These are phyloP conservation scores for Epicoccum sorghinum DNA, from an alignment of 2,329 filamentous ascomycete genomes.

Conservation along the genomic window DNA sequence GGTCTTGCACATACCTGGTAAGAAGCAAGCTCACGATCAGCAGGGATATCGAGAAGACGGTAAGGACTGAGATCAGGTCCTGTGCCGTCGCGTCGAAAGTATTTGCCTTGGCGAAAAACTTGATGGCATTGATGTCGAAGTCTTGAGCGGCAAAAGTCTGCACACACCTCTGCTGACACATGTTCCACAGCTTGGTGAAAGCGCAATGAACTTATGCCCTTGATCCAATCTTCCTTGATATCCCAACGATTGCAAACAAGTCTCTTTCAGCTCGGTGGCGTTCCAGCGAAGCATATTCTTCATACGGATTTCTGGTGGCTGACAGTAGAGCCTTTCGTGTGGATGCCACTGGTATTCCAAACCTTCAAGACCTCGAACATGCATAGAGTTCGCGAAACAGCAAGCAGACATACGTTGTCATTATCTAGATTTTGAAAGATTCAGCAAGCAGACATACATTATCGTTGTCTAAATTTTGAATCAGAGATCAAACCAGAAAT, in stretches of 20 bases:
- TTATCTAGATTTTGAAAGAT: no score
- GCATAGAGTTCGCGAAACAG: slow-evolving; percentile 43
- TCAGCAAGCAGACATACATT: slow-evolving; percentile 18
- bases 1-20: slow-evolving; percentile 54
- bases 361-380: slow-evolving; percentile 44
- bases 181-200: slow-evolving; percentile 99
- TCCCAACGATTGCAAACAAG: slow-evolving; percentile 11
- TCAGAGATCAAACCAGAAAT: slow-evolving; percentile 44
- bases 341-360: slow-evolving; percentile 46
- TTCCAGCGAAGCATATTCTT: slow-evolving; percentile 47
- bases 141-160: slow-evolving; percentile 99
- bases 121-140: slow-evolving; percentile 98
- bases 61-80: slow-evolving; percentile 98
- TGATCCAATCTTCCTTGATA: no score
- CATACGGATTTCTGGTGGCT: slow-evolving; percentile 45
- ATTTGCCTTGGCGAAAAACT: slow-evolving; percentile 99
- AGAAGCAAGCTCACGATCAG: slow-evolving; percentile 78
- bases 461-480: slow-evolving; percentile 39
- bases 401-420: slow-evolving; percentile 35
- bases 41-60: slow-evolving; percentile 95
- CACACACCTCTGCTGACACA: slow-evolving; percentile 95
- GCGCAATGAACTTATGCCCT: slow-evolving; percentile 51
- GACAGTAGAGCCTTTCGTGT: slow-evolving; percentile 47
- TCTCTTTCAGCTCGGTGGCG: slow-evolving; percentile 40
- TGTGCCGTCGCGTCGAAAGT: slow-evolving; percentile 77